phyloP scores from a whole-genome alignment of 352 stramenopile genomes.

The Pythium monospermum region DNA sequence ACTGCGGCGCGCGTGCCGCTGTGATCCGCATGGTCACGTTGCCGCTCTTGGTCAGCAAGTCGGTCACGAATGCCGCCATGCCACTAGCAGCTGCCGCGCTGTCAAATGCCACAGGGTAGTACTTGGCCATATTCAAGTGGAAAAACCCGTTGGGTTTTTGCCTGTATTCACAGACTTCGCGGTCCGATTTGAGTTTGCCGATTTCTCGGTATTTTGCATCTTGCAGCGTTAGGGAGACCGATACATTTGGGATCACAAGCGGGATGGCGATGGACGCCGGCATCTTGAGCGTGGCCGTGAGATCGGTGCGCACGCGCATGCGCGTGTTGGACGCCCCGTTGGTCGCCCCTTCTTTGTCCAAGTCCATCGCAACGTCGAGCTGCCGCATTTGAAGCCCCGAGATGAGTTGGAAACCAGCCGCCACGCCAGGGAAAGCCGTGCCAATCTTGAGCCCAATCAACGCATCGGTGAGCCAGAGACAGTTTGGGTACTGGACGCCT shows the following conservation, averaged over 20 bases:
- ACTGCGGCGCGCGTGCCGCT: conserved; percentile 9
- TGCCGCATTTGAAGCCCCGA: conserved; percentile 58
- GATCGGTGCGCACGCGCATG: conserved; percentile 65
- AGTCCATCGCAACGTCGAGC: conserved; percentile 51
- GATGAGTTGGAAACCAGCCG: conserved; percentile 56
- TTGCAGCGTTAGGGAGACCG: conserved; percentile 49
- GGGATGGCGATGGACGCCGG: conserved; percentile 64
- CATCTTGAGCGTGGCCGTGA: conserved; percentile 68
- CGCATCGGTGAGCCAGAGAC: conserved; percentile 59
- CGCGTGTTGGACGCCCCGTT: conserved; percentile 43
- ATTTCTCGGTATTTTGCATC: conserved; percentile 29
- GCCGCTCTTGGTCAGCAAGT: conserved; percentile 51
- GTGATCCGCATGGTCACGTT: conserved; percentile 57
- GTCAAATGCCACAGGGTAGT: conserved; percentile 56
- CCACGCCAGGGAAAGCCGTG: conserved; percentile 59
- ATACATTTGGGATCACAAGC: conserved; percentile 58
- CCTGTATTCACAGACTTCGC: conserved; percentile 63
- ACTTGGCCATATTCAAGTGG: conserved; percentile 66
- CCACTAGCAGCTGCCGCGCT: conserved; percentile 25
- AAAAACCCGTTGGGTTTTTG: conserved; percentile 50
- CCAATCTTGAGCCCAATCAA: conserved; percentile 55
- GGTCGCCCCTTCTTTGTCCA: not conserved
- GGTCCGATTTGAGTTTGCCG: conserved; percentile 41
- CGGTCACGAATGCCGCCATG: conserved; percentile 56
- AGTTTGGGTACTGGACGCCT: conserved; percentile 39